These are phyloP conservation scores for Clausena lansium DNA, from an alignment of 345 rosid species.

Conservation along the genomic window DNA sequence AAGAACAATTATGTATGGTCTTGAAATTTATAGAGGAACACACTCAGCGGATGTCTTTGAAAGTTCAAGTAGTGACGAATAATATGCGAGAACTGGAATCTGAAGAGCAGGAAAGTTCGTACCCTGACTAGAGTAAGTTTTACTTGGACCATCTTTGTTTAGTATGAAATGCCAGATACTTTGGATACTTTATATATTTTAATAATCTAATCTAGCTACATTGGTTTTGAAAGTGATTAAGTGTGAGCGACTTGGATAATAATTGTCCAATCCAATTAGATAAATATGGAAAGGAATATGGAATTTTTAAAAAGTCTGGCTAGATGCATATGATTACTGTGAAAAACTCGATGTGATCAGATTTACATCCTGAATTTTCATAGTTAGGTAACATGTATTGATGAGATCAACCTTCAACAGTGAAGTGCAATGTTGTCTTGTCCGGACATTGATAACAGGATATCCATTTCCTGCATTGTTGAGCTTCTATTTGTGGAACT, in stretches of 20 bases:
- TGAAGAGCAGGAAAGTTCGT: conserved; percentile 26
- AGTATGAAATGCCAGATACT: neutral
- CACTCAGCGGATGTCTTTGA: conserved; percentile 31
- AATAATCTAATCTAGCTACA: neutral
- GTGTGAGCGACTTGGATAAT: neutral
- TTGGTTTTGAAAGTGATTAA: neutral
- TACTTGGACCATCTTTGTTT: neutral
- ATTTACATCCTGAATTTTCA: too few relatives aligned
- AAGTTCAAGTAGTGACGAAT: conserved; percentile 27
- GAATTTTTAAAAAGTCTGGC: too few relatives aligned
- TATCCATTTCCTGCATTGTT: neutral
- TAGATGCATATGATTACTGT: too few relatives aligned
- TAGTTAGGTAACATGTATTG: too few relatives aligned
- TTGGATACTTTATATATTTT: neutral
- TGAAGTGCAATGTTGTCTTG: neutral
- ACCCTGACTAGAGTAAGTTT: conserved; percentile 15
- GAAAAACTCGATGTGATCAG: too few relatives aligned
- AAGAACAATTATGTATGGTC: conserved; percentile 29
- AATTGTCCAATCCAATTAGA: too few relatives aligned
- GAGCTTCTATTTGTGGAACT: neutral
- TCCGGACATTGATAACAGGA: neutral
- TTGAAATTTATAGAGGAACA: conserved; percentile 35
- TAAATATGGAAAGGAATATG: too few relatives aligned
- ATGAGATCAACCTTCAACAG: too few relatives aligned
- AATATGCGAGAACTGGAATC: conserved; percentile 28